Evolutionary conservation across 2,329 filamentous ascomycete genomes (phyloP).

Genomic region (Ascochyta lentis): DNA sequence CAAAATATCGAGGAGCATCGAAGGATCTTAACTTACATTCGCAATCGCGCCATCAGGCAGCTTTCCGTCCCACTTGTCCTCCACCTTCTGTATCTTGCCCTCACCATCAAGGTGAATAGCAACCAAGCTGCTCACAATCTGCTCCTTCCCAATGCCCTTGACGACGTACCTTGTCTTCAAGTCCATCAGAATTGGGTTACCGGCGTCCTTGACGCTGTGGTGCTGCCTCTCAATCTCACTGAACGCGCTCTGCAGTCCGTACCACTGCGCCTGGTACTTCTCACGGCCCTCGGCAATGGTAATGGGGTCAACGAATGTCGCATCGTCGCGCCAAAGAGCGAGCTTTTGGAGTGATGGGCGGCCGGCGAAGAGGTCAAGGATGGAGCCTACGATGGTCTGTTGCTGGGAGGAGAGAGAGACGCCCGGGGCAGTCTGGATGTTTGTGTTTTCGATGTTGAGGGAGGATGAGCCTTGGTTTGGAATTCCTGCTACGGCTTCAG

Average conservation of each 20-base stretch:
- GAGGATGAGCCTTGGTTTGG: slow-evolving; percentile 9
- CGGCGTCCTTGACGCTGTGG: slow-evolving; percentile 60
- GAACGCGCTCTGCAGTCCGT: slow-evolving; percentile 66
- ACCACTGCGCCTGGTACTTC: slow-evolving; percentile 62
- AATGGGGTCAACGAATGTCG: slow-evolving; percentile 65
- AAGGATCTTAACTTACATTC: slow-evolving; percentile 55
- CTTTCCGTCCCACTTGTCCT: slow-evolving; percentile 63
- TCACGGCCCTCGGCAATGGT: slow-evolving; percentile 64
- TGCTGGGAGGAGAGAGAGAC: slow-evolving; percentile 59
- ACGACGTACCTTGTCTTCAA: slow-evolving; percentile 61
- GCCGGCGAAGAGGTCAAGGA: slow-evolving; percentile 69
- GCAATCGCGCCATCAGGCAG: slow-evolving; percentile 58
- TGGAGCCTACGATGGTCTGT: slow-evolving; percentile 62
- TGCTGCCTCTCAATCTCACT: slow-evolving; percentile 62
- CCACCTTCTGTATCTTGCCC: slow-evolving; percentile 59
- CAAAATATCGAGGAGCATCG: slow-evolving; percentile 26
- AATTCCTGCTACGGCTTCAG: slow-evolving; percentile 14
- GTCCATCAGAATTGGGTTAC: slow-evolving; percentile 67
- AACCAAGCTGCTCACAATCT: slow-evolving; percentile 58
- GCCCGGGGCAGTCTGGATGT: slow-evolving; percentile 60
- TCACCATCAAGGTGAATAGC: slow-evolving; percentile 54
- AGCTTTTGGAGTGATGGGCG: slow-evolving; percentile 66
- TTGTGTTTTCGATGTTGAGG: slow-evolving; percentile 61
- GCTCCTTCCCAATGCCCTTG: slow-evolving; percentile 60
- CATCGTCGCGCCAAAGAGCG: slow-evolving; percentile 65